Evolutionary conservation across 2,329 filamentous ascomycete species (phyloP).

Genomic region (Alternaria infectoria): DNA sequence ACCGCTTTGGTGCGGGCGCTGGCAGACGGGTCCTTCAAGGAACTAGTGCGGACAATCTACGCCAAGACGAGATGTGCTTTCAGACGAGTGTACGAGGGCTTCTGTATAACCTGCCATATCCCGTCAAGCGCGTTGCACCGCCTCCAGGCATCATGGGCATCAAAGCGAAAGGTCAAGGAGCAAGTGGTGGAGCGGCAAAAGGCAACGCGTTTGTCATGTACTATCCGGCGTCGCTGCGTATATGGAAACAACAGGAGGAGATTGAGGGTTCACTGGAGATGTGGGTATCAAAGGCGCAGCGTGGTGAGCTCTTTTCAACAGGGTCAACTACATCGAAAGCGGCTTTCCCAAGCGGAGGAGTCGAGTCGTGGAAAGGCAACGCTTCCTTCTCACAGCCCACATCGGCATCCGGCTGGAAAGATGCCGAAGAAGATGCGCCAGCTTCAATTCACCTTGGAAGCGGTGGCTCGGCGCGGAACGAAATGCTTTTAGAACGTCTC

Average conservation of each 20-base stretch:
- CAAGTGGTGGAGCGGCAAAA: conserved; percentile 30
- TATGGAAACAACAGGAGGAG: conserved; percentile 86
- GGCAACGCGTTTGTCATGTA: conserved; percentile 85
- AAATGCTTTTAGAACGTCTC: conserved; percentile 82
- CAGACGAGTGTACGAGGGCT: conserved; percentile 88
- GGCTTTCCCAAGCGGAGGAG: conserved; percentile 41
- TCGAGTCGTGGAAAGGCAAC: conserved; percentile 48
- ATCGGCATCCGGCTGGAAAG: conserved; percentile 9
- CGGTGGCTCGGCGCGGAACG: conserved; percentile 67
- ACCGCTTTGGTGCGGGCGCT: conserved; percentile 68
- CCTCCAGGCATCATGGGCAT: conserved; percentile 46
- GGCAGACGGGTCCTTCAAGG: conserved; percentile 56
- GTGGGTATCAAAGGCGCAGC: conserved; percentile 67
- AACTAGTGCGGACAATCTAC: conserved; percentile 71
- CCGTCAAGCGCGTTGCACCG: conserved; percentile 70
- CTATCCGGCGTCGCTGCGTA: conserved; percentile 81
- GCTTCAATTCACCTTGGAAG: conserved; percentile 61
- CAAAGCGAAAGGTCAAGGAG: conserved; percentile 38
- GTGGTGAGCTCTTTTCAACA: conserved; percentile 40
- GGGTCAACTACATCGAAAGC: conserved; percentile 34
- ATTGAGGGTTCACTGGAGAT: conserved; percentile 74
- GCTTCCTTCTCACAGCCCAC: conserved; percentile 18
- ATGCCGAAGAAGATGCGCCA: conserved; percentile 19
- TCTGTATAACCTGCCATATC: conserved; percentile 81
- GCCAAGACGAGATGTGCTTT: conserved; percentile 94